Base-by-base conservation (phyloP, 148 eudicot species). In the Fagopyrum homotropicum region DNA sequence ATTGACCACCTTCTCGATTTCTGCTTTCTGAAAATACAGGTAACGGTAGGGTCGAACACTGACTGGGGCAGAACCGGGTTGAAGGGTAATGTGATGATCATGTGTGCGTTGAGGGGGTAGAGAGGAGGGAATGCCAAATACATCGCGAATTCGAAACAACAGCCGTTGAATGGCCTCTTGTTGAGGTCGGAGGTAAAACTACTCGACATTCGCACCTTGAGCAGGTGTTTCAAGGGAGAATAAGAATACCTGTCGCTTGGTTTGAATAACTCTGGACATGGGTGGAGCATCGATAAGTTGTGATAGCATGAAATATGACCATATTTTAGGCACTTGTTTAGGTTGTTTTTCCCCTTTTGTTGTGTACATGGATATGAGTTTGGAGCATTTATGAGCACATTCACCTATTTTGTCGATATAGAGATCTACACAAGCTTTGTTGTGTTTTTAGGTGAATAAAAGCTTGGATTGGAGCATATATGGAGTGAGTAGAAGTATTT, bases 101-200 rank as follows among this genome's bases (percentile, higher is more conserved):
- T 29, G 72, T n/a, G 40, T 29, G 4, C 72, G 26, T 0, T 30
- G 44, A 44, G 72, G 72, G n/a, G 72, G 72, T 7, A 69, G 72
- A 8, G 44, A 44, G 6, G 47, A 4, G 14, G 47, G 72, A 14
- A 44, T 16, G 44, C 40, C 3, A 9, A 69, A 69, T 0, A 30
- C 45, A 9, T 69, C 72, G 7, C 63, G 72, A 45, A 75, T 74
- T 77, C 80, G 12, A 14, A 50, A 50, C 14, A 50, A 10, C 54
- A 50, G 10, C 14, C 14, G 10, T 10, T 50, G 1, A 50, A 2
- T 50, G 54, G 3, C 14, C 0, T 14, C 14, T 9, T 11, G 54
- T 50, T 10, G 54, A 0, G 3, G 14, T 50, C 7, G 14, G 54
- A 50, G 40, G 40, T 50, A 50, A 50, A 50, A 50, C 9, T 50